Conservation (phyloP, 2,329 filamentous ascomycete genomes). For the Didymellaceae sp. region DNA sequence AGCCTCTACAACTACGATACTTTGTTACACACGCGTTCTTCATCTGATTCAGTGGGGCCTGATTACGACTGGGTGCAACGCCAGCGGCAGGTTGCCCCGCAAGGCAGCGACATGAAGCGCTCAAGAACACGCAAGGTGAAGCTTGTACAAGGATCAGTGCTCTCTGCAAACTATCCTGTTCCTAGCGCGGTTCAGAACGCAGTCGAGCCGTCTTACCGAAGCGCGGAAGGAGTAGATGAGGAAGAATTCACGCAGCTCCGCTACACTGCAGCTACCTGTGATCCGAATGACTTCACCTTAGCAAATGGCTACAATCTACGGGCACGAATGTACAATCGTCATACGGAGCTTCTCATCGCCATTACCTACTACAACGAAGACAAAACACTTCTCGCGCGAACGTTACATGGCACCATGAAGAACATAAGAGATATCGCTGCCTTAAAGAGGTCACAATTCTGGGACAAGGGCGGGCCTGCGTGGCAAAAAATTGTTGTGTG, state of each 20-base stretch:
- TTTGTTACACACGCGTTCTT: slow-evolving; percentile 64
- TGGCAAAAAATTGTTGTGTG: slow-evolving; percentile 99
- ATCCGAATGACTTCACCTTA: slow-evolving; percentile 97
- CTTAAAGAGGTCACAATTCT: slow-evolving; percentile 98
- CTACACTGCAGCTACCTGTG: slow-evolving; percentile 97
- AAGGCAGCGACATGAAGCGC: slow-evolving; percentile 75
- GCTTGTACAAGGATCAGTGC: slow-evolving; percentile 93
- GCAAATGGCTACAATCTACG: slow-evolving; percentile 99
- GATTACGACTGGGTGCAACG: slow-evolving; percentile 79
- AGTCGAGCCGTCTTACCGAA: slow-evolving; percentile 89
- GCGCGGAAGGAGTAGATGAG: slow-evolving; percentile 84
- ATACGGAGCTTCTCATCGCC: slow-evolving; percentile 95
- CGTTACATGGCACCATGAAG: slow-evolving; percentile 97
- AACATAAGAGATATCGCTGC: slow-evolving; percentile 99
- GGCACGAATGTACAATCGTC: slow-evolving; percentile 97
- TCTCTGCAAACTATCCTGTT: slow-evolving; percentile 96
- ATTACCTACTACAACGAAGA: slow-evolving; percentile 99
- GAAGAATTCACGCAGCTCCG: slow-evolving; percentile 99
- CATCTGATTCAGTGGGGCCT: slow-evolving; percentile 69
- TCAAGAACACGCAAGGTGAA: slow-evolving; percentile 97
- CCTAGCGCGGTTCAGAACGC: slow-evolving; percentile 98
- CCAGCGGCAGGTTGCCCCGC: slow-evolving; percentile 69
- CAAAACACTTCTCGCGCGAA: slow-evolving; percentile 89
- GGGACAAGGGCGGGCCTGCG: slow-evolving; percentile 97
- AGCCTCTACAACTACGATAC: slow-evolving; percentile 63